These are phyloP conservation scores for Medicago arabica DNA, from an alignment of 306 rosid genomes.

Conservation along the genomic window DNA sequence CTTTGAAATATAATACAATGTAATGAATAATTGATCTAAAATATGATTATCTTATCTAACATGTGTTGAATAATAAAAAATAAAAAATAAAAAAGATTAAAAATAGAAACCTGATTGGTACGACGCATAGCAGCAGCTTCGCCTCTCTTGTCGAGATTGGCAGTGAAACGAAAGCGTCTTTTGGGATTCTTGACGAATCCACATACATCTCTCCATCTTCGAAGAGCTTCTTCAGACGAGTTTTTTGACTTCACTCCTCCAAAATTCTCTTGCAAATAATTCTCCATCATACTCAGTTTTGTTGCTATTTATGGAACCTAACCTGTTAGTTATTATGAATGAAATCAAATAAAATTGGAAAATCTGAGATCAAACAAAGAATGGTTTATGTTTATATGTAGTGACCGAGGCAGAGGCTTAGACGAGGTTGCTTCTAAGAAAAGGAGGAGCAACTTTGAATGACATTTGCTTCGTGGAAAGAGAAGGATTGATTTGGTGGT, in stretches of 20 bases:
- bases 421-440: no score
- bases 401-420: no score
- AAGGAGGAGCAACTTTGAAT: no score
- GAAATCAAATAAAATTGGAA: no score
- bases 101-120: constrained; percentile 62
- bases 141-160: constrained; percentile 71
- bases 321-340: no score
- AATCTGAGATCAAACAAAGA: no score
- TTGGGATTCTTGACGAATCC: constrained; percentile 74
- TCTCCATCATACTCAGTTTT: constrained; percentile 50
- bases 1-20: not conserved
- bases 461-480: no score
- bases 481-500: no score
- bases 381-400: no score
- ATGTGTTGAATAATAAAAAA: not conserved
- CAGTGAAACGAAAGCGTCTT: constrained; percentile 87
- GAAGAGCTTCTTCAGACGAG: constrained; percentile 72
- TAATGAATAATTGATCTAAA: not conserved
- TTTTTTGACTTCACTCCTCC: constrained; percentile 67
- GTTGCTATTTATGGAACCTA: no score
- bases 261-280: constrained; percentile 64
- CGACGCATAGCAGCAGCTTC: constrained; percentile 90
- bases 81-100: not conserved
- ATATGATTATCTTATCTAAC: not conserved
- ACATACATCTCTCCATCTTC: constrained; percentile 76